Evolutionary conservation across 805 yeast genomes (phyloP), one percentile per base, ranked within the genome.

Genomic region (Candida silvatica): DNA sequence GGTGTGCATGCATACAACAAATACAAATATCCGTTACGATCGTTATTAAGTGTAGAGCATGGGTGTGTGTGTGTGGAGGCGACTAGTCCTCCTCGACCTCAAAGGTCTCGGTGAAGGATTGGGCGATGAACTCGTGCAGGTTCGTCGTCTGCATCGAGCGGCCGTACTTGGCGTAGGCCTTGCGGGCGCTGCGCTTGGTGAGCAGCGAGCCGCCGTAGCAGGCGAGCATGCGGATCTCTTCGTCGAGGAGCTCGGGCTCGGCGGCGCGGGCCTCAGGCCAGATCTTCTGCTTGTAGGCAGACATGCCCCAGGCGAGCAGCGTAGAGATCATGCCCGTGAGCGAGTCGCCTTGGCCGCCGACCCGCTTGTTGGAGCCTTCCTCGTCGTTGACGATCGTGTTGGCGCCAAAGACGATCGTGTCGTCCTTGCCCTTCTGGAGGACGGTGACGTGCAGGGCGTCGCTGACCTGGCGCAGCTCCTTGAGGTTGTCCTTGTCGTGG

Each of bases 341-440:
- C 0, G 96, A 82, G 48, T 92, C 98, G 18, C 98, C 98, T 59
- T 92, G 97, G 0, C 98, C 98, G 9, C 97, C 96, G 6, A 84
- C 94, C 36, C 98, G 67, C 49, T 84, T 80, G 33, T 61, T 57
- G 5, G 92, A 79, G 1, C 97, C 97, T 12, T 54, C 47, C 22
- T 62, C 49, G 24, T 65, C 66, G 41, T 67, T 70, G 3, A 59
- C 46, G 5, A 83, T 42, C 4, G 60, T 47, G 4, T 55, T 49
- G 4, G 58, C 62, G 2, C 71, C 73, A 34, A 67, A 61, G 4
- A 27, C 31, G 15, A 75, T 80, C 8, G 87, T 79, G 49, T 92
- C 98, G 2, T 46, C 43, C 0, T 46, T 36, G 2, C 97, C 97
- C 56, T 92, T 92, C 24, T 80, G 73, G 14, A 92, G 49, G n/a